Evolutionary conservation across 495 filamentous ascomycete species (phyloP).

Genomic region (Podospora pseudoanserina): DNA sequence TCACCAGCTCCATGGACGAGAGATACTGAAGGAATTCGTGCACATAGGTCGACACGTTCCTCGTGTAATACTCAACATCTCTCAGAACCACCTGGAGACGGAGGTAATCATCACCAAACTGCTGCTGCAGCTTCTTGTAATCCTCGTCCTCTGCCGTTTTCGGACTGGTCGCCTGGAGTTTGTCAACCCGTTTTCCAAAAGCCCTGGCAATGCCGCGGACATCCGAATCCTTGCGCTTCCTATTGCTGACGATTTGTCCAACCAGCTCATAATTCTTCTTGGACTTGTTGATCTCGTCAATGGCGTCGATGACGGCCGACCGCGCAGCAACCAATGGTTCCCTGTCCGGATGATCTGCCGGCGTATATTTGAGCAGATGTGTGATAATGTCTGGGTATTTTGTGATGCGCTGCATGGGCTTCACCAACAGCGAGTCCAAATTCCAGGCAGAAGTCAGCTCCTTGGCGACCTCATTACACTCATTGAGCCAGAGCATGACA

Average conservation of each 20-base stretch:
- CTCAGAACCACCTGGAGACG: conserved; percentile 84
- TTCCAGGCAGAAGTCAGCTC: conserved; percentile 93
- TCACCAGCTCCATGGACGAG: conserved; percentile 63
- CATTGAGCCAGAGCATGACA: conserved; percentile 84
- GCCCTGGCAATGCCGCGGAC: conserved; percentile 80
- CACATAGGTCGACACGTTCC: conserved; percentile 64
- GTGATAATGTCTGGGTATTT: conserved; percentile 87
- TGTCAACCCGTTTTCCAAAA: conserved; percentile 81
- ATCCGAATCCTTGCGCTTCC: conserved; percentile 88
- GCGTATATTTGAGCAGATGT: conserved; percentile 73
- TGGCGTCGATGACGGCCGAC: conserved; percentile 62
- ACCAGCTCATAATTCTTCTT: conserved; percentile 90
- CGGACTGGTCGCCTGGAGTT: conserved; percentile 56
- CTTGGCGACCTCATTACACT: conserved; percentile 81
- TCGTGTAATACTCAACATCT: conserved; percentile 84
- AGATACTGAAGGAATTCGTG: conserved; percentile 68
- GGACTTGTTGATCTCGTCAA: conserved; percentile 82
- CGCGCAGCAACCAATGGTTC: conserved; percentile 59
- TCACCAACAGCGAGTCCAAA: conserved; percentile 88
- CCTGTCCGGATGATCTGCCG: conserved; percentile 77
- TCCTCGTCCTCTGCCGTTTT: conserved; percentile 73
- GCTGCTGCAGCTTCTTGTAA: conserved; percentile 71
- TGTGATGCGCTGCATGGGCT: conserved; percentile 86
- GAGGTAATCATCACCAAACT: conserved; percentile 82
- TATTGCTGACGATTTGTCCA: conserved; percentile 70